Percentiles rank a stretch among this genome's conserved stretches.
phyloP scores from a whole-genome alignment of 306 rosid species.

The Vicia sativa region DNA sequence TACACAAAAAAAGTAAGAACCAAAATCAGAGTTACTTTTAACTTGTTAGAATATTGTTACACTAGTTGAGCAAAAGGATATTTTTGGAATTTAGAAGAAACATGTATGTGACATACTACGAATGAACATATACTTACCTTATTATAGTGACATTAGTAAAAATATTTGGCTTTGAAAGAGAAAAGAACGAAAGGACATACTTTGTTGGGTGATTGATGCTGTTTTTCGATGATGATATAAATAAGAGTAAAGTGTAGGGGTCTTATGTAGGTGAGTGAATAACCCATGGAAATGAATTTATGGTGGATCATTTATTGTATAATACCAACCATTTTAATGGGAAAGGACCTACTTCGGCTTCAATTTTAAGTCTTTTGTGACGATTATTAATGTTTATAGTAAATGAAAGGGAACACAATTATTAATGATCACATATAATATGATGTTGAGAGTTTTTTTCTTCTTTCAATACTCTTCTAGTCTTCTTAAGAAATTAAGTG shows the following conservation, averaged over 20 bases:
- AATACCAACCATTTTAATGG: slow-evolving; percentile 51
- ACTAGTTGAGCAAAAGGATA: not conserved
- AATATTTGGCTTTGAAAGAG: not conserved
- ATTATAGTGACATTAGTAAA: slow-evolving; percentile 21
- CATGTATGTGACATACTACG: slow-evolving; percentile 2
- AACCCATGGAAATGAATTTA: slow-evolving; percentile 29
- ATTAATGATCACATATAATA: slow-evolving; percentile 31
- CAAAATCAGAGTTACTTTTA: not conserved
- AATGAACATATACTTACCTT: slow-evolving; percentile 1
- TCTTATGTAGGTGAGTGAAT: slow-evolving; percentile 34
- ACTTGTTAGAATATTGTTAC: not conserved
- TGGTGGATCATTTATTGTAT: slow-evolving; percentile 40
- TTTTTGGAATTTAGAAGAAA: slow-evolving; percentile 19
- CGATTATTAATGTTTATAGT: slow-evolving; percentile 40
- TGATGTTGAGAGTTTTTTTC: not conserved
- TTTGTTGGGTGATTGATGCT: slow-evolving; percentile 36
- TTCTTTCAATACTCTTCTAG: too few relatives aligned
- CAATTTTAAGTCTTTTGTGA: slow-evolving; percentile 22
- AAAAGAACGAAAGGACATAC: slow-evolving; percentile 22
- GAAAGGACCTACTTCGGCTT: slow-evolving; percentile 44
- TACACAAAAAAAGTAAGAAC: not conserved
- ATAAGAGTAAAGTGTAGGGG: slow-evolving; percentile 15
- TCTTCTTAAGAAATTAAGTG: too few relatives aligned
- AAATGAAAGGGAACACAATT: slow-evolving; percentile 35
- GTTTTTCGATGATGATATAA: slow-evolving; percentile 26